A percentile compares a stretch with the other conserved stretches of the same genome.
phyloP scores from a whole-genome alignment of 192 early-diverging fungal genomes.

The Podochytrium sp. region DNA sequence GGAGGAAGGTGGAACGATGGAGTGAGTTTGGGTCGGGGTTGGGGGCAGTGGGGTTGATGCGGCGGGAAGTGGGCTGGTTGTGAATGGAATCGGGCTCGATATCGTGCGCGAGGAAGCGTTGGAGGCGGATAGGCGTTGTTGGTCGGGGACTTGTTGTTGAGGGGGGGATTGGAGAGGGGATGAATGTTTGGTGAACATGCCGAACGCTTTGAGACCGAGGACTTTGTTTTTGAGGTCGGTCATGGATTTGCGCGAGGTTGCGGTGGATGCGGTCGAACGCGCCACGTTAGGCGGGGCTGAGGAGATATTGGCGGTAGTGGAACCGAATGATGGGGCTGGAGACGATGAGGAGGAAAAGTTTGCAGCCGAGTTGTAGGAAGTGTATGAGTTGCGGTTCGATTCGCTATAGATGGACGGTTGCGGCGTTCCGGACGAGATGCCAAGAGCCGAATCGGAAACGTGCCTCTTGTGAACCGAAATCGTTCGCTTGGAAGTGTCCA shows the following conservation, averaged over 20 bases:
- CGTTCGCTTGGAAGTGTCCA: not conserved
- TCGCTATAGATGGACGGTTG: not conserved
- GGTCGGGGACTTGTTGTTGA: not conserved
- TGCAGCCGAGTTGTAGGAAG: too few species aligned
- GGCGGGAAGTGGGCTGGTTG: not conserved
- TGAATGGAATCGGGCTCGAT: not conserved
- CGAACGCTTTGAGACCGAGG: not conserved
- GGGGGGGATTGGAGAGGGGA: not conserved
- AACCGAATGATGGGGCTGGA: too few species aligned
- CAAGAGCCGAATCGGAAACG: not conserved
- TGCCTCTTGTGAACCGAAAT: not conserved
- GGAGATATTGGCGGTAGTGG: not conserved
- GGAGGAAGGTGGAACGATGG: not conserved
- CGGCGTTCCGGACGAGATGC: not conserved
- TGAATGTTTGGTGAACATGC: too few species aligned
- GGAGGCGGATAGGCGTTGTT: not conserved
- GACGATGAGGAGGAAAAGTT: not conserved
- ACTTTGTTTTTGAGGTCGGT: conserved; percentile 8
- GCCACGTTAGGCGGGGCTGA: not conserved
- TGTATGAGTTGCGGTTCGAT: not conserved
- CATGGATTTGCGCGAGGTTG: not conserved
- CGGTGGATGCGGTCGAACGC: not conserved
- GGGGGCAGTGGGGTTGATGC: not conserved
- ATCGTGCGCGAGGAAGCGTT: not conserved
- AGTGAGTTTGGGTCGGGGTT: not conserved